Evolutionary conservation across 192 early-diverging fungal genomes (phyloP), one percentile per base, ranked within the genome.

Genomic region (Haplosporangium gracile): DNA sequence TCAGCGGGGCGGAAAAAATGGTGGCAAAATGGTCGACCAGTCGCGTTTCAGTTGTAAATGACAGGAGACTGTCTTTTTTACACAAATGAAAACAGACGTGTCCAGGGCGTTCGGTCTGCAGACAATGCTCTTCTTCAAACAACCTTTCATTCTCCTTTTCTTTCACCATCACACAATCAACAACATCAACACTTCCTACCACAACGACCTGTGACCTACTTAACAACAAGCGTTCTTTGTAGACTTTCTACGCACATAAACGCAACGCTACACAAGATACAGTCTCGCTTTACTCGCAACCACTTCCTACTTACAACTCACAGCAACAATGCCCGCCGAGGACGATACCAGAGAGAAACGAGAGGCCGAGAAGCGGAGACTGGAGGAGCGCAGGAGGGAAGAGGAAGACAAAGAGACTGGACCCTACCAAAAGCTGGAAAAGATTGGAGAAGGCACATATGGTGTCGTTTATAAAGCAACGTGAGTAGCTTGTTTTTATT

Each of bases 401-500:
- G 60, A 65, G 10, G 71, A 72, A 45, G 51, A 47, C 0, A 47
- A 34, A 22, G 74, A 53, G 29, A 34, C 45, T 39, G 92, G 91
- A 34, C 90, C 90, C 43, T 97, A 95, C 88, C 75, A 89, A n/a
- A 96, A 94, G 81, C 81, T 96, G 40, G 91, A 94, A 69, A 96
- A 95, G 88, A 92, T 97, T 82, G 96, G 96, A 73, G 84, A 87
- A 74, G 88, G 96, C 60, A 96, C 95, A 32, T 97, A 96, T 42
- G 96, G 96, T 38, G 92, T 95, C 53, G 96, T 97, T 13, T 97
- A 94, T 88, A 96, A 95, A 82, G 95, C 93, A 43, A 87, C 89
- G 82, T 83, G 49, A 79, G 82, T 78, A 39, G 26, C 34, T 40
- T 32, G n/a, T n/a, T 32, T 57, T 57, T 57, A 2, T 39, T 13